Evolutionary conservation across 139 green algal species (phyloP).

Genomic region (Zygnema cylindricum): DNA sequence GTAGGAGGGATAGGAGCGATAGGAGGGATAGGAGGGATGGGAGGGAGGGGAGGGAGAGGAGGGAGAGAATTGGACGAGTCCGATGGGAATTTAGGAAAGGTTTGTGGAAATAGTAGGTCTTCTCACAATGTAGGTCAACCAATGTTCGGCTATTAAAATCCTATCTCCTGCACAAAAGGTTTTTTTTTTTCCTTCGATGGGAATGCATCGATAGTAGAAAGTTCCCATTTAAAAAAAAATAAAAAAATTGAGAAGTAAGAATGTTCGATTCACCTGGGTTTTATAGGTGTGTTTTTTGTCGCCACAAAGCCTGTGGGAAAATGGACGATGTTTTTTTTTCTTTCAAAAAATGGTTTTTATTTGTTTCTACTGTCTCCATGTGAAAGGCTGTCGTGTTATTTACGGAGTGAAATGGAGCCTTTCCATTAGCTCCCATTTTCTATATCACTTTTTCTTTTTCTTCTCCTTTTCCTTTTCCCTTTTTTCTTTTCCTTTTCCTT

Average conservation of each 20-base stretch:
- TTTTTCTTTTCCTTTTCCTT: no score
- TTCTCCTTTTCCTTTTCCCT: no score
- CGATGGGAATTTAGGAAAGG: not conserved
- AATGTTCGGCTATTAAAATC: not conserved
- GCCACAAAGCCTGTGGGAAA: no score
- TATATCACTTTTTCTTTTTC: no score
- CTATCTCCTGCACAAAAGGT: no score
- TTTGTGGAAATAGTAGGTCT: not conserved
- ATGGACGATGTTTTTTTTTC: not conserved
- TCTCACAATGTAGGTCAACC: not conserved
- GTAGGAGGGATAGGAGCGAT: not conserved
- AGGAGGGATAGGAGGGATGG: not conserved
- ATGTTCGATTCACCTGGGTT: not conserved
- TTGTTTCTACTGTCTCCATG: not conserved
- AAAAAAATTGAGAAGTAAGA: no score
- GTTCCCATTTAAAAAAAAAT: not conserved
- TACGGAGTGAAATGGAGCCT: not conserved
- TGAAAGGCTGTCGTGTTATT: not conserved
- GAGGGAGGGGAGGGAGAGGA: not conserved
- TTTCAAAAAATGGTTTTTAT: not conserved
- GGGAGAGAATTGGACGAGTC: not conserved
- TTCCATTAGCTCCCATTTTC: not conserved
- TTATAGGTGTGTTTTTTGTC: no score
- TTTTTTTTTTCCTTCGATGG: no score
- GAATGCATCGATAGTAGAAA: not conserved